Percentiles rank a stretch among this genome's conserved stretches.
Evolutionary conservation across 495 filamentous ascomycete species (phyloP).

Genomic region (Talaromyces thailandensis): DNA sequence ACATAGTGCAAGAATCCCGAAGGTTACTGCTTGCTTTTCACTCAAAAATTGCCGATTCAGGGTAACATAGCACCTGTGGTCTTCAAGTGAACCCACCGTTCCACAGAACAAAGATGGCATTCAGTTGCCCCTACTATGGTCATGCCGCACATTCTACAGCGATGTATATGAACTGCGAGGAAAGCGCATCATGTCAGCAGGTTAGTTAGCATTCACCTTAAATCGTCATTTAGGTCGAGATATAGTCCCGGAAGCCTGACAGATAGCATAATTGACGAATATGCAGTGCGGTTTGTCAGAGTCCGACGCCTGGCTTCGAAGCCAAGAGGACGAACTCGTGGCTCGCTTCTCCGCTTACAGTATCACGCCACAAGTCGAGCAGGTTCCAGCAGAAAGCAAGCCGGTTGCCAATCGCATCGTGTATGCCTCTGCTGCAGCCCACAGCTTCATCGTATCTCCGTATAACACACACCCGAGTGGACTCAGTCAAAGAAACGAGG

Average conservation of each 20-base stretch:
- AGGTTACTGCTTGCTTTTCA: neutral
- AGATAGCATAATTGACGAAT: neutral
- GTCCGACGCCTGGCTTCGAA: slow-evolving; percentile 6
- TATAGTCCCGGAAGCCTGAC: neutral
- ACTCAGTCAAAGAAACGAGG: neutral
- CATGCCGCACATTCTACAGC: slow-evolving; percentile 22
- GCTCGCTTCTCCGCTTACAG: slow-evolving; percentile 50
- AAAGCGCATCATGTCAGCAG: slow-evolving; percentile 6
- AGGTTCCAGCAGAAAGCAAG: neutral
- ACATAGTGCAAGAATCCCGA: neutral
- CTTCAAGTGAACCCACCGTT: neutral
- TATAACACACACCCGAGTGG: neutral
- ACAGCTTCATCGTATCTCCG: slow-evolving; percentile 1
- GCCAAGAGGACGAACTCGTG: slow-evolving; percentile 51
- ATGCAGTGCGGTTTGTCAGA: slow-evolving; percentile 5
- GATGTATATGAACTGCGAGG: neutral
- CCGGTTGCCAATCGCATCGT: neutral
- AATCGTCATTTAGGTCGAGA: slow-evolving; percentile 23
- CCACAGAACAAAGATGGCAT: neutral
- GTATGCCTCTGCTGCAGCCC: slow-evolving; percentile 4
- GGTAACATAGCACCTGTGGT: neutral
- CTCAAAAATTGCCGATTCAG: neutral
- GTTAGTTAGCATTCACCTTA: slow-evolving; percentile 12
- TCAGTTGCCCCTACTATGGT: slow-evolving; percentile 26
- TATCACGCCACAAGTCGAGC: neutral